Conservation (phyloP, 2,329 filamentous ascomycete species). For the Salinomyces thailandicus region DNA sequence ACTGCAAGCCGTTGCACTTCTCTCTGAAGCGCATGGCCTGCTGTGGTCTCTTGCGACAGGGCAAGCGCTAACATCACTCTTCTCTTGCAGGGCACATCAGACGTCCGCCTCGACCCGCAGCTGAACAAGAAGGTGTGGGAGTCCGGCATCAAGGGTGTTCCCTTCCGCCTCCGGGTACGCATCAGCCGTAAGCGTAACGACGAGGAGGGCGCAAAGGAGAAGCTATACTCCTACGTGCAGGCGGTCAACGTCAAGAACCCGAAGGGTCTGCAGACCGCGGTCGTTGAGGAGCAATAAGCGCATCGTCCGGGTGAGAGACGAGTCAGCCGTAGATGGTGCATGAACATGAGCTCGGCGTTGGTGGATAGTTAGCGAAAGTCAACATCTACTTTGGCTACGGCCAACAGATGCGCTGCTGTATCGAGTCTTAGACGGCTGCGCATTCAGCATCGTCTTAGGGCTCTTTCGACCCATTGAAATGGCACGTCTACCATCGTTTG, state of each 20-base stretch:
- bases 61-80: slow-evolving; percentile 8
- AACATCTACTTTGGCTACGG: background rate
- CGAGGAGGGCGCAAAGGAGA: slow-evolving; percentile 98
- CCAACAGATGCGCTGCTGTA: background rate
- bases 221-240: slow-evolving; percentile 99
- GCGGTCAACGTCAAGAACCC: slow-evolving; percentile 99
- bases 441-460: too few species aligned
- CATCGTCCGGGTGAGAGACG: too few species aligned
- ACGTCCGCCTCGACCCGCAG: slow-evolving; percentile 96
- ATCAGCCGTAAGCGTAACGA: slow-evolving; percentile 99
- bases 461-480: too few species aligned
- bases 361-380: background rate
- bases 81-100: slow-evolving; percentile 66
- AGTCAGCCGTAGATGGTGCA: too few species aligned
- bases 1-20: too few species aligned
- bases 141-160: slow-evolving; percentile 95
- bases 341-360: background rate
- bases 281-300: slow-evolving; percentile 57
- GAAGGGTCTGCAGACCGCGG: slow-evolving; percentile 89
- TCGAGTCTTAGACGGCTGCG: too few species aligned
- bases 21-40: too few species aligned
- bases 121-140: slow-evolving; percentile 99
- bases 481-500: too few species aligned
- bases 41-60: too few species aligned
- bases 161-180: slow-evolving; percentile 92